These are phyloP conservation scores for Thielaviopsis populi DNA, from an alignment of 2,329 filamentous ascomycete genomes.

Conservation along the genomic window DNA sequence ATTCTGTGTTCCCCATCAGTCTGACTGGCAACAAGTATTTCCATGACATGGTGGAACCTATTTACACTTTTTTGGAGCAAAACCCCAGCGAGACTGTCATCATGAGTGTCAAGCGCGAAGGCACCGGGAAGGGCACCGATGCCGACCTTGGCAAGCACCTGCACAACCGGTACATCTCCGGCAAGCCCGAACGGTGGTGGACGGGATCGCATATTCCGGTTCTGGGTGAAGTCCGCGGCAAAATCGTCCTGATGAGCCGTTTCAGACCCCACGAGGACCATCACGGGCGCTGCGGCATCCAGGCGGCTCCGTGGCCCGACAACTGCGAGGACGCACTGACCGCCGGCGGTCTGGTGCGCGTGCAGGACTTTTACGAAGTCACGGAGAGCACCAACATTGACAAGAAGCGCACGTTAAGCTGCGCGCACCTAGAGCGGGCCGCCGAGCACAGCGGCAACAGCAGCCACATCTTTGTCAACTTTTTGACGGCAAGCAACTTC, in stretches of 20 bases:
- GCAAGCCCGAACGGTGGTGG: slow-evolving; percentile 52
- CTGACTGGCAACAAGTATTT: slow-evolving; percentile 72
- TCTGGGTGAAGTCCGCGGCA: slow-evolving; percentile 65
- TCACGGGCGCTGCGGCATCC: slow-evolving; percentile 37
- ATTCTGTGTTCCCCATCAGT: slow-evolving; percentile 77
- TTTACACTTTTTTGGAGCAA: slow-evolving; percentile 59
- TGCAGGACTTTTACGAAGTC: slow-evolving; percentile 94
- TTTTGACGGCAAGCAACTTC: slow-evolving; percentile 82
- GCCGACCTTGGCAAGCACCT: slow-evolving; percentile 62
- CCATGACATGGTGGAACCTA: slow-evolving; percentile 51
- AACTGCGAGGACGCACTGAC: slow-evolving; percentile 66
- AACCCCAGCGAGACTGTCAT: slow-evolving; percentile 74
- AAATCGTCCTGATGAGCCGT: slow-evolving; percentile 70
- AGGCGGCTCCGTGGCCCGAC: slow-evolving; percentile 62
- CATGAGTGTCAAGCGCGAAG: slow-evolving; percentile 82
- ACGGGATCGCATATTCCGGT: slow-evolving; percentile 61
- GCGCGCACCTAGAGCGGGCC: slow-evolving; percentile 62
- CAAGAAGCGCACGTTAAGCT: slow-evolving; percentile 61
- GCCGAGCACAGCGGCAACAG: slow-evolving; percentile 27
- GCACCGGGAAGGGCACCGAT: slow-evolving; percentile 65
- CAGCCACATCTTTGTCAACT: slow-evolving; percentile 54
- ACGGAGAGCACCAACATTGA: slow-evolving; percentile 58
- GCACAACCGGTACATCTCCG: slow-evolving; percentile 51
- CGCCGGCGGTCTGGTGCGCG: slow-evolving; percentile 57
- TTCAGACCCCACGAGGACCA: slow-evolving; percentile 51